phyloP scores from a whole-genome alignment of 78 protist genomes.

The Dictyostelium discoideum region DNA sequence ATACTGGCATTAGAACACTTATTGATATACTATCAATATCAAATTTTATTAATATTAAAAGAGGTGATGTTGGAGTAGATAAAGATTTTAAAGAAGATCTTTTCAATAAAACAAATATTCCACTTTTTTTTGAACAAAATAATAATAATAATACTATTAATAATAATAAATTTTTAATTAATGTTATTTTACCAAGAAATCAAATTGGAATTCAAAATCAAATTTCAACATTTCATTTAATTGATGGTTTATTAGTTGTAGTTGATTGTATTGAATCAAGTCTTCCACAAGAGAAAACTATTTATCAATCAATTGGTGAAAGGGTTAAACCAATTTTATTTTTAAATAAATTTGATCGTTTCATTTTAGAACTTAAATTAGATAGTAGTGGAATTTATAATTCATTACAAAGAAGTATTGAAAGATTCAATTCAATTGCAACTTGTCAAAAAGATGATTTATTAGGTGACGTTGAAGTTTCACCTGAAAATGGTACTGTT shows the following conservation, averaged over 20 bases:
- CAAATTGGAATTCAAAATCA: background rate
- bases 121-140: background rate
- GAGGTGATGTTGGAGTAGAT: background rate
- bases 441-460: constrained; percentile 82
- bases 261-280: constrained; percentile 96
- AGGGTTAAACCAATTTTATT: constrained; percentile 84
- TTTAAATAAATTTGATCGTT: constrained; percentile 90
- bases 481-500: constrained; percentile 84
- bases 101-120: background rate
- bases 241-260: constrained; percentile 96
- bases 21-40: background rate
- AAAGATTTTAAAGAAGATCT: background rate
- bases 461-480: constrained; percentile 93
- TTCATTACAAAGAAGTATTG: constrained; percentile 67
- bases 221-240: constrained; percentile 84
- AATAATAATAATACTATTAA: too few relatives aligned
- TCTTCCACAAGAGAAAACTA: constrained; percentile 88
- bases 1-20: background rate
- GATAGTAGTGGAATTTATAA: constrained; percentile 87
- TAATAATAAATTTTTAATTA: background rate
- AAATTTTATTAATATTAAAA: too few relatives aligned
- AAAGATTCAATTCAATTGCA: constrained; percentile 90
- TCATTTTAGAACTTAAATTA: constrained; percentile 72
- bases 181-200: background rate
- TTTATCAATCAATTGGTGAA: constrained; percentile 36